Evolutionary conservation across 805 yeast genomes (phyloP), one percentile per base, ranked within the genome.

Genomic region (Kuraishia piskuri): DNA sequence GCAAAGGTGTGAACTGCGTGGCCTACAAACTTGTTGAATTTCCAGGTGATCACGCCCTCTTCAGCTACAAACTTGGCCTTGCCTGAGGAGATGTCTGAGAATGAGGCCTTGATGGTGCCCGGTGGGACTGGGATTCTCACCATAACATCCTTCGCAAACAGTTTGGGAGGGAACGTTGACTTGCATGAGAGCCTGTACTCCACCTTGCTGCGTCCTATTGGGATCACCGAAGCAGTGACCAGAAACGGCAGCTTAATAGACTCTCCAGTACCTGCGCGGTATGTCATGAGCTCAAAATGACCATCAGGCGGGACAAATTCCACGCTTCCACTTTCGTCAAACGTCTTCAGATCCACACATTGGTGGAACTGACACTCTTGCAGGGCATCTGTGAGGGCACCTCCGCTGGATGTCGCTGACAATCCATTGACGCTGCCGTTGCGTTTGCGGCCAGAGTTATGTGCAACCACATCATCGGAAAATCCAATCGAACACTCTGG

Each of bases 241-340:
- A 74, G 73, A 67, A 90, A 87, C 3, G 97, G 97, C 26, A 88
- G 63, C 50, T 79, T 80, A 55, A 87, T 70, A 57, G 82, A 80
- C 48, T 81, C 80, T 1, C 73, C 68, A 3, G 40, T 31, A 31
- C 40, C 40, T 1, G 79, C 76, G 53, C 84, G 73, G 68, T 90
- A 90, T 37, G 80, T 75, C 91, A 90, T 84, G 55, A 90, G 76
- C 66, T 89, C 92, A 64, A 89, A 88, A 51, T 82, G 80, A 0
- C 96, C 96, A 68, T 90, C 96, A 1, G 96, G 96, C 2, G 96
- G 96, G 12, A 83, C 73, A 58, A 90, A 90, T 49, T 77, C 80
- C 54, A 90, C 85, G 22, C 79, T 70, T 46, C 86, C 72, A 23
- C 84, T 83, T 21, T 74, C 63, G 56, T 87, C 90, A 66, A 85